These are phyloP conservation scores for Sarcomyxa edulis DNA, from an alignment of 768 basidiomycete genomes.

Conservation along the genomic window DNA sequence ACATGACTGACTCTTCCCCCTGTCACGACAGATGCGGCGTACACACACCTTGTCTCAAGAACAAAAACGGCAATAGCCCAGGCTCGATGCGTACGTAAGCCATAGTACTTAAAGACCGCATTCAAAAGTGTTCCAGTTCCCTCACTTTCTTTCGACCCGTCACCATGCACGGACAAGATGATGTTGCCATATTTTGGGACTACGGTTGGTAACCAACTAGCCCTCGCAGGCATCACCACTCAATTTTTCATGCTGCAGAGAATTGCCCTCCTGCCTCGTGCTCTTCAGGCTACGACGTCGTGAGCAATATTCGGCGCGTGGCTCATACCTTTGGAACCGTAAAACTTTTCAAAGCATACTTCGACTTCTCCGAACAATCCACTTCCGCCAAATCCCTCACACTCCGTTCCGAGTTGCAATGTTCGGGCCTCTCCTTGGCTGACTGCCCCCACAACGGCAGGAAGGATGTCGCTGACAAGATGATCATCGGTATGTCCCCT, in stretches of 20 bases:
- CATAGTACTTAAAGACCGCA: too few species aligned
- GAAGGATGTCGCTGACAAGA: conserved; percentile 41
- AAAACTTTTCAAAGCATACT: conserved; percentile 51
- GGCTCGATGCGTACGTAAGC: too few species aligned
- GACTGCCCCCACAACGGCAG: conserved; percentile 30
- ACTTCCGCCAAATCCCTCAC: conserved; percentile 24
- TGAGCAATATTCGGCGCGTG: conserved; percentile 37
- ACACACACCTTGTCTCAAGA: too few species aligned
- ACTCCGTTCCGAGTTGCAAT: conserved; percentile 41
- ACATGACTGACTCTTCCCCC: too few species aligned
- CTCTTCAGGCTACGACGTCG: conserved; percentile 38
- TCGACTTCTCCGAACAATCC: conserved; percentile 34
- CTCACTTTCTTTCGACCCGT: background rate
- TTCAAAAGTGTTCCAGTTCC: too few species aligned
- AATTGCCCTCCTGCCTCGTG: conserved; percentile 36
- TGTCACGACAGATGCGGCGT: too few species aligned
- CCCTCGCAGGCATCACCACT: background rate
- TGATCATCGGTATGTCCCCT: conserved; percentile 37
- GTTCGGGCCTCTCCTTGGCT: conserved; percentile 40
- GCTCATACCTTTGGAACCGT: conserved; percentile 47
- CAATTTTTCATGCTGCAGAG: conserved; percentile 20
- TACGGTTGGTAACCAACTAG: conserved; percentile 18
- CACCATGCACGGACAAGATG: too few species aligned
- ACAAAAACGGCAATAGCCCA: too few species aligned
- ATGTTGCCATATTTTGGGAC: conserved; percentile 43